Evolutionary conservation across 495 filamentous ascomycete species (phyloP).

Genomic region (Penicillium manginii): DNA sequence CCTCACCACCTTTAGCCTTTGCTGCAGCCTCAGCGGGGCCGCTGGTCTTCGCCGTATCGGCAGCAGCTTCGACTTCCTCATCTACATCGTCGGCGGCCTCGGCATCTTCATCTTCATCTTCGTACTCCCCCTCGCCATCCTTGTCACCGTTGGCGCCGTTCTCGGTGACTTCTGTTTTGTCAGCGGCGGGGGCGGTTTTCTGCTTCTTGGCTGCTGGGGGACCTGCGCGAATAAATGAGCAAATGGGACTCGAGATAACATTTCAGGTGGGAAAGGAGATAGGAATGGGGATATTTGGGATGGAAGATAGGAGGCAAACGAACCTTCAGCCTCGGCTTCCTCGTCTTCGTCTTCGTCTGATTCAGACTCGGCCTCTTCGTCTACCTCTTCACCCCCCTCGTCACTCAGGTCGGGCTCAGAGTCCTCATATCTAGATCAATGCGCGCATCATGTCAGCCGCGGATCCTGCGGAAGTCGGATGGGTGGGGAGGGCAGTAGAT

Average conservation of each 20-base stretch:
- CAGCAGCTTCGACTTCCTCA: conserved; percentile 33
- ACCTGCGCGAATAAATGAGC: conserved; percentile 24
- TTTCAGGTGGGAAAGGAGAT: neutral
- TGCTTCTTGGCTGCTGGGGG: conserved; percentile 45
- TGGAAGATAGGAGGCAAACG: neutral
- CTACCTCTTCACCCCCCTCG: conserved; percentile 39
- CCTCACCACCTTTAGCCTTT: conserved; percentile 44
- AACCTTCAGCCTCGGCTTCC: conserved; percentile 38
- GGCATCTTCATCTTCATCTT: conserved; percentile 36
- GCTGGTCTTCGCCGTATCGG: conserved; percentile 42
- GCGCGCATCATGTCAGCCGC: conserved; percentile 20
- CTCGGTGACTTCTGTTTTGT: conserved; percentile 35
- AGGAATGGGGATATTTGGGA: neutral
- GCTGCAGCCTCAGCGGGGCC: conserved; percentile 47
- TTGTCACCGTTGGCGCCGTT: conserved; percentile 37
- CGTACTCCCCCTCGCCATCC: conserved; percentile 36
- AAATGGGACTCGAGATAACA: neutral
- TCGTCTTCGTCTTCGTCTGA: conserved; percentile 26
- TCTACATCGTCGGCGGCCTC: conserved; percentile 35
- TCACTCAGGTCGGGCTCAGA: conserved; percentile 52
- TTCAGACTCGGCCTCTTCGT: conserved; percentile 24
- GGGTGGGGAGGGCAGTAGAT: neutral
- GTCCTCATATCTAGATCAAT: conserved; percentile 51
- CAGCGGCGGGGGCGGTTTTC: conserved; percentile 23
- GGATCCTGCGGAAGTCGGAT: neutral